Evolutionary conservation across 371 early-diverging fungal genomes (phyloP), one percentile per base, ranked within the genome.

Genomic region (Haplosporangium sp.): DNA sequence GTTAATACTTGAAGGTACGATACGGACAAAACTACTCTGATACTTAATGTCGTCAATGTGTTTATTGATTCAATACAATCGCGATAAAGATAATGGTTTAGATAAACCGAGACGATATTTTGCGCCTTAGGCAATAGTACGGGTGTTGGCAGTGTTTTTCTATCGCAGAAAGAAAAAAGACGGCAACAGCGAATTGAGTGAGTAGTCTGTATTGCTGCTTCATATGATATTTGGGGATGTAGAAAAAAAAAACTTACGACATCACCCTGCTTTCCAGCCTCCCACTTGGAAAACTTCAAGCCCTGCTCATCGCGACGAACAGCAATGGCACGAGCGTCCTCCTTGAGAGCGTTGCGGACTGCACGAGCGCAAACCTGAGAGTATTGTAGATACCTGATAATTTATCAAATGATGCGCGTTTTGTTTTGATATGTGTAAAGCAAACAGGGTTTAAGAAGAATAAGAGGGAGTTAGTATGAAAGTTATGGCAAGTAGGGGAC

Each of bases 281-380:
- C 87, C 96, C 96, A 96, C 84, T 92, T 89, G 68, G 92, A 85
- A 67, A 85, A 86, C 85, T 92, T 93, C 73, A 94, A 83, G 63
- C 84, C 84, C 85, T 91, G 90, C 74, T 91, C 89, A 73, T 94
- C 90, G 65, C 95, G 90, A 77, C 87, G 87, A 70, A 89, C 71
- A 65, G 94, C 94, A 62, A 81, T 77, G 60, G 84, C 81, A 73
- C 89, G 89, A 55, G 86, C 83, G 40, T 95, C 94, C 47, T 88
- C 90, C 90, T 94, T 95, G 81, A 96, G 86, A 29, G 91, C 84
- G 83, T 91, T 90, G 79, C 96, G 93, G 57, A 96, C 89, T 62
- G 94, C 91, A 62, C 87, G 87, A 69, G 96, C 94, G 82, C 92
- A 89, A 79, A 95, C 89, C 89, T 93, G 91, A 77, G 92, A 84